A percentile compares a stretch with the other conserved stretches of the same genome.
These are phyloP conservation scores for Moricandia arvensis DNA, from an alignment of 345 rosid genomes.

Conservation along the genomic window DNA sequence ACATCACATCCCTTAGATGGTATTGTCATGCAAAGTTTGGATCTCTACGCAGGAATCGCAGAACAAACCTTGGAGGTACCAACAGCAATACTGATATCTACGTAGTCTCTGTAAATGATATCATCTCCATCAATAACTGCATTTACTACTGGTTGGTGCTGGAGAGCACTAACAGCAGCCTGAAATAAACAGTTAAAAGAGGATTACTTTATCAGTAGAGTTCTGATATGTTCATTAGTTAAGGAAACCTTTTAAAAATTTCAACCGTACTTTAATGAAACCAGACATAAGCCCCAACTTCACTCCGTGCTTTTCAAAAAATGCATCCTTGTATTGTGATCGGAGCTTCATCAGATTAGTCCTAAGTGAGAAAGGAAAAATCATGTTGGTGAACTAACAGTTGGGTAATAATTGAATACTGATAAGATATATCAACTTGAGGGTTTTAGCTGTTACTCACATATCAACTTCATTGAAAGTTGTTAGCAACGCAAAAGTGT, in stretches of 20 bases:
- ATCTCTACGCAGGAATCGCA: background rate
- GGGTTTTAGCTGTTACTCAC: conserved; percentile 40
- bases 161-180: conserved; percentile 97
- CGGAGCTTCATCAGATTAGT: conserved; percentile 98
- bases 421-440: background rate
- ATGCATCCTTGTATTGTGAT: conserved; percentile 94
- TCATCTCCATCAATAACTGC: conserved; percentile 99
- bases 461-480: conserved; percentile 99
- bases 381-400: background rate
- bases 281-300: conserved; percentile 98
- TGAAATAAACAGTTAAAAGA: conserved; percentile 35
- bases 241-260: background rate
- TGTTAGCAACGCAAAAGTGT: conserved; percentile 91
- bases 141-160: conserved; percentile 90
- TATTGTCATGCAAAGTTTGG: background rate
- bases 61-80: conserved; percentile 59
- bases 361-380: conserved; percentile 43
- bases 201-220: background rate
- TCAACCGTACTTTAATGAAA: conserved; percentile 66
- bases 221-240: background rate
- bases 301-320: conserved; percentile 95
- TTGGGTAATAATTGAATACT: background rate
- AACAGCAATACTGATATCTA: conserved; percentile 90
- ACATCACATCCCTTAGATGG: background rate
- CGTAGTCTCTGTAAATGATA: conserved; percentile 90